These are phyloP conservation scores for Triglochin maritima DNA, from an alignment of 106 monocot genomes.

Conservation along the genomic window DNA sequence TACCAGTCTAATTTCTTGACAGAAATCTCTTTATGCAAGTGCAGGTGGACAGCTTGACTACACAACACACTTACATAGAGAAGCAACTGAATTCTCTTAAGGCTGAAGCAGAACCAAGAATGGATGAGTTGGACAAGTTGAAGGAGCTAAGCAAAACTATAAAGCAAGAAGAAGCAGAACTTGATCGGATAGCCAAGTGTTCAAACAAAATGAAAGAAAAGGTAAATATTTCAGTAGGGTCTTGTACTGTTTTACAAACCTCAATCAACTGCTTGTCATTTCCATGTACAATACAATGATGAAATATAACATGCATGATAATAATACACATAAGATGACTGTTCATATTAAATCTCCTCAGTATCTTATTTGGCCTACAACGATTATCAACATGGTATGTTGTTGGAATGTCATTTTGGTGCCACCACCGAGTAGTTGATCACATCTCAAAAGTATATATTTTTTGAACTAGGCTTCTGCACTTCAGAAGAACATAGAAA, in stretches of 20 bases:
- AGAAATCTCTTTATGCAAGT: too few relatives aligned
- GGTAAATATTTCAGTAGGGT: conserved; percentile 19
- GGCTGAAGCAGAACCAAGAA: conserved; percentile 55
- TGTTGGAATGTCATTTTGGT: not conserved
- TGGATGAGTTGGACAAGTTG: conserved; percentile 54
- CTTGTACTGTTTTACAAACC: not conserved
- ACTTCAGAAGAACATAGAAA: conserved; percentile 89
- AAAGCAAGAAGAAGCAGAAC: conserved; percentile 46
- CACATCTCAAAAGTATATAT: too few relatives aligned
- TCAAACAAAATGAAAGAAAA: conserved; percentile 64
- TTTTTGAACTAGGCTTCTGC: conserved; percentile 37
- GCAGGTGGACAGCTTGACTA: conserved; percentile 43
- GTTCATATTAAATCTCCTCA: too few relatives aligned
- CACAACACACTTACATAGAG: conserved; percentile 54
- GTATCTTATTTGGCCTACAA: too few relatives aligned
- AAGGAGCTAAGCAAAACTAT: conserved; percentile 55
- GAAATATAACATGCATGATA: too few relatives aligned
- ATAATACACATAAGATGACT: too few relatives aligned
- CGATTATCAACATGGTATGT: not conserved
- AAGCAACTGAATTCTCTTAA: conserved; percentile 58
- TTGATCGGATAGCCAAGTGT: conserved; percentile 46
- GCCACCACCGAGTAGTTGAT: too few relatives aligned
- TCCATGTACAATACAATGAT: too few relatives aligned
- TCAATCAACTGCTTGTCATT: not conserved
- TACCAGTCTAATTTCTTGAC: too few relatives aligned